Percentiles rank a stretch among this genome's conserved stretches.
Conservation (phyloP, 768 basidiomycete species). For the Phaffia australis region DNA sequence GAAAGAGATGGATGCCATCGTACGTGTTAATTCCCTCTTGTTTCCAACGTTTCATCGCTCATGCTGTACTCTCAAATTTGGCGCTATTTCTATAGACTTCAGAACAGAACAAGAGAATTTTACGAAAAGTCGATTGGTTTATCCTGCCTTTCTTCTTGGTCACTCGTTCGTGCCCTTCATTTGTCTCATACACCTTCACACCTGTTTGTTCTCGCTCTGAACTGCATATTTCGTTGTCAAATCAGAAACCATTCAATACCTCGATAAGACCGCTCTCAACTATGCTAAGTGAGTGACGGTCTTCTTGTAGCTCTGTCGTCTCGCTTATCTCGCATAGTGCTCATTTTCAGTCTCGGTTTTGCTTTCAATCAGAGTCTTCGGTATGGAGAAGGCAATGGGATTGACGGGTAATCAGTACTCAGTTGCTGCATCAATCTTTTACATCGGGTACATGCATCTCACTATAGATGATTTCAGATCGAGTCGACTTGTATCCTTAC, state of each 20-base stretch:
- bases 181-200: background rate
- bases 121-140: constrained; percentile 35
- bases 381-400: constrained; percentile 35
- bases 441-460: constrained; percentile 17
- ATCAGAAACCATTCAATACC: constrained; percentile 32
- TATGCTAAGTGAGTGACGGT: no score
- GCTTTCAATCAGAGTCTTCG: constrained; percentile 33
- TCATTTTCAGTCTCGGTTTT: no score
- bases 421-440: constrained; percentile 29
- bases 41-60: background rate
- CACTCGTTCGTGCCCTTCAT: constrained; percentile 27
- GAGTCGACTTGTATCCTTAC: background rate
- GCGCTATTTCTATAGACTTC: constrained; percentile 29
- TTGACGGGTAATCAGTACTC: constrained; percentile 34
- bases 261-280: constrained; percentile 33
- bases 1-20: constrained; percentile 33
- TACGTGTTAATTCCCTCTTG: constrained; percentile 22
- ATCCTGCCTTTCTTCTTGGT: constrained; percentile 36
- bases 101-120: constrained; percentile 33
- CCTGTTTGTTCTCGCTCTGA: background rate
- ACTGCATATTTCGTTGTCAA: background rate
- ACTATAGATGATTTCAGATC: background rate
- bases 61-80: background rate
- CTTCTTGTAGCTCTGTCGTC: no score
- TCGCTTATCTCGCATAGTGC: background rate